phyloP scores from a whole-genome alignment of 2,329 filamentous ascomycete species.

The Aureobasidium pullulans region DNA sequence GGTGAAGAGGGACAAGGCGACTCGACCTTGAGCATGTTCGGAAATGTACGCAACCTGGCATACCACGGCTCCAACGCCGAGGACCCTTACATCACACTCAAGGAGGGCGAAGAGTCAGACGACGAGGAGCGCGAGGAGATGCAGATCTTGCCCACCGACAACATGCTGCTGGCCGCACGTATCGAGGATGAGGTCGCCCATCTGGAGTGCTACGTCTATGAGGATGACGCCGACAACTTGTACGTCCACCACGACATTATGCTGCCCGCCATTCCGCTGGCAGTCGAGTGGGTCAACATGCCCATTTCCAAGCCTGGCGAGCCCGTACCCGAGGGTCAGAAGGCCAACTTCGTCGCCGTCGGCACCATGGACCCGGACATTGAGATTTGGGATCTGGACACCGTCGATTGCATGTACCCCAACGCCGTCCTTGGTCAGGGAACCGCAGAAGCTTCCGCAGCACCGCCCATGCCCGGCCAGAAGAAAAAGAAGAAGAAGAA shows the following conservation, averaged over 20 bases:
- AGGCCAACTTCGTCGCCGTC: conserved; percentile 87
- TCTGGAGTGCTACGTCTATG: conserved; percentile 94
- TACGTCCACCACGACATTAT: conserved; percentile 99
- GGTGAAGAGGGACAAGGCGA: conserved; percentile 48
- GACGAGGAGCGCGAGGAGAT: conserved; percentile 90
- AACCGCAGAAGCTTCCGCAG: conserved; percentile 31
- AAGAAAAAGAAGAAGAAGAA: conserved; percentile 90
- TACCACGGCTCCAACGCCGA: conserved; percentile 94
- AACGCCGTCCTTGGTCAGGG: conserved; percentile 88
- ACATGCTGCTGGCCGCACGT: conserved; percentile 83
- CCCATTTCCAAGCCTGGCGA: conserved; percentile 64
- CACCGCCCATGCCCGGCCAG: conserved; percentile 36
- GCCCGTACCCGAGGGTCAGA: conserved; percentile 51
- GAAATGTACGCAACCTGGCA: conserved; percentile 84
- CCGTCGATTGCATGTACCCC: conserved; percentile 95
- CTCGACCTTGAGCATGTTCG: conserved; percentile 83
- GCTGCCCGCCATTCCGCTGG: conserved; percentile 92
- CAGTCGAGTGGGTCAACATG: conserved; percentile 90
- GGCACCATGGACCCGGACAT: conserved; percentile 98
- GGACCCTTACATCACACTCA: conserved; percentile 91
- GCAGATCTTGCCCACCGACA: conserved; percentile 87
- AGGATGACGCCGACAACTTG: conserved; percentile 89
- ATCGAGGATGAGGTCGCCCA: conserved; percentile 96
- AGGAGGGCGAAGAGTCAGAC: conserved; percentile 55
- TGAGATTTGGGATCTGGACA: conserved; percentile 95